Base-by-base conservation (phyloP, 441 rosid genomes). In the Arabidopsis hybrid region DNA sequence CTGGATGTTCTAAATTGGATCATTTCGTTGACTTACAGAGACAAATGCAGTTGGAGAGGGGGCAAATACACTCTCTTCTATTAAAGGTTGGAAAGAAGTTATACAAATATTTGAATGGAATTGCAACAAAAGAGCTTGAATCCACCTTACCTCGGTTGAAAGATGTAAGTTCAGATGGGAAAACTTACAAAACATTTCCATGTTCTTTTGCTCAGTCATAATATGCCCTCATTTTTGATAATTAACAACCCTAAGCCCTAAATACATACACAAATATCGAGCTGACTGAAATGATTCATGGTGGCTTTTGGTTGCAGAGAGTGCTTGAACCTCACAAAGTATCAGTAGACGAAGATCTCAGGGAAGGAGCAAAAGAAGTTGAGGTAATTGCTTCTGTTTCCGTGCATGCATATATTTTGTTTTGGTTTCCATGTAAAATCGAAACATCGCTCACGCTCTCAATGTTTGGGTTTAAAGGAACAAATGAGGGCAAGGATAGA, bases 301-400 rank as follows among this genome's bases (percentile, higher is more conserved):
- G 49, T 56, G 56, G 9, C 61, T 73, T 66, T 31, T 73, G 56
- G 16, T 36, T 83, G 60, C 93, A 96, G 98, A 74, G 83, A 53
- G 80, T 69, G 49, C 78, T 93, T 75, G 83, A 83, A 77, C 97
- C 98, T 14, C 98, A 87, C 75, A 84, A 65, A 43, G 85, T 93
- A 76, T 84, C 99, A 1, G 83, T 96, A 72, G 97, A 91, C 5
- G 98, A 93, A 65, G 99, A 93, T 83, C 97, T 93, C 14, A 88
- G 85, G 60, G 93, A 88, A 60, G 99, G 74, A n/a, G 98, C 98
- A 47, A 84, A 77, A 83, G 82, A 91, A 88, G 96, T 87, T 67
- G 91, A 90, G 98, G 99, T 95, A 66, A 40, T 69, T 16, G 47
- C 63, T 38, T 65, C 17, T 47, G 36, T 77, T 60, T 59, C 16